These are phyloP conservation scores for Penicillium sp. DNA, from an alignment of 2,329 filamentous ascomycete genomes.

Conservation along the genomic window DNA sequence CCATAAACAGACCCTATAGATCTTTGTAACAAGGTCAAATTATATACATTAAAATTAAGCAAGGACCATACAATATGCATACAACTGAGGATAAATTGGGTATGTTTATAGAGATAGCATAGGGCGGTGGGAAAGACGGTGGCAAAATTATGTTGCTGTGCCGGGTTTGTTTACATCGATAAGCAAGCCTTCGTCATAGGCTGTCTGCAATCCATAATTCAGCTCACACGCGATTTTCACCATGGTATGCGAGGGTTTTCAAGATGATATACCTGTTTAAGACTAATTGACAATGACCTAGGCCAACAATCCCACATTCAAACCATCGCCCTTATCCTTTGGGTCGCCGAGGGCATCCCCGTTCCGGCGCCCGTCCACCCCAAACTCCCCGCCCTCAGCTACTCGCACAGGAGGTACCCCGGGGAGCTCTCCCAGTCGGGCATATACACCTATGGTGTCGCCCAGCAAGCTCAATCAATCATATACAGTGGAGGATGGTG, in stretches of 20 bases:
- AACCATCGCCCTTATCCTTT: conserved; percentile 70
- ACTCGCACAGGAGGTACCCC: conserved; percentile 47
- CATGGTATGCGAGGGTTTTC: conserved; percentile 1
- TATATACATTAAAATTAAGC: neutral
- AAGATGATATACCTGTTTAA: neutral
- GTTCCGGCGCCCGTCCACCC: conserved; percentile 64
- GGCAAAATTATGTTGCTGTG: conserved; percentile 2
- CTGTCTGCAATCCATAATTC: conserved; percentile 3
- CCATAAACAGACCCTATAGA: neutral
- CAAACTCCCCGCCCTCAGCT: conserved; percentile 60
- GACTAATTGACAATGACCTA: conserved; percentile 15
- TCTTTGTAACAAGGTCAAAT: no score
- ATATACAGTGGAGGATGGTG: conserved; percentile 46
- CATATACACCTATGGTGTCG: conserved; percentile 45
- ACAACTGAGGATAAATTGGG: neutral
- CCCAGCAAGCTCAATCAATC: conserved; percentile 51
- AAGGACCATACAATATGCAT: neutral
- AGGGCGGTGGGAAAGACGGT: conserved; percentile 5
- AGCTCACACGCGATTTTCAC: neutral
- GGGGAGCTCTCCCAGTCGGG: conserved; percentile 47
- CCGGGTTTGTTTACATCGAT: conserved; percentile 18
- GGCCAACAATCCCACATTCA: conserved; percentile 61
- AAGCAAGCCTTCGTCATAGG: conserved; percentile 10
- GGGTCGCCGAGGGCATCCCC: conserved; percentile 69
- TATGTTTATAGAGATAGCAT: neutral